Evolutionary conservation across 2,329 filamentous ascomycete genomes (phyloP).

Genomic region (Didymella lethalis): DNA sequence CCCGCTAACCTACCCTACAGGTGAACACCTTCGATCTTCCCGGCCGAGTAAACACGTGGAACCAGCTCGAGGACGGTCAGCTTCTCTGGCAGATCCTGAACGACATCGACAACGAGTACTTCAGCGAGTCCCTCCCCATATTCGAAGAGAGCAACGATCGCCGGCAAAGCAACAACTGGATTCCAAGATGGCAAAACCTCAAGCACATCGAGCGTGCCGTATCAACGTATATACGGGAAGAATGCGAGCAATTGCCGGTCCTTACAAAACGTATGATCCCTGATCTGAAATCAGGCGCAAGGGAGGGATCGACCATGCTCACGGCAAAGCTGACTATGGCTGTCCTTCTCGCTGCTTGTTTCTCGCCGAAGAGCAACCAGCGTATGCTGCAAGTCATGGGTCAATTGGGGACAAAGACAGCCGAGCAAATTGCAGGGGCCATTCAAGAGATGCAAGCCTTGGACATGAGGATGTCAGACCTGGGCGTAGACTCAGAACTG

Average conservation of each 20-base stretch:
- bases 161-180: constrained; percentile 58
- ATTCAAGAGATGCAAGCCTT: constrained; percentile 52
- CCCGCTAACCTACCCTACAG: constrained; percentile 32
- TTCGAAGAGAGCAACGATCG: constrained; percentile 52
- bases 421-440: constrained; percentile 50
- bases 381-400: constrained; percentile 55
- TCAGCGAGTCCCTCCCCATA: constrained; percentile 57
- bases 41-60: constrained; percentile 50
- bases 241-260: constrained; percentile 52
- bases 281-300: constrained; percentile 59
- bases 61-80: constrained; percentile 57
- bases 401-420: constrained; percentile 48
- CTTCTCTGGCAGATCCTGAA: constrained; percentile 58
- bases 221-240: constrained; percentile 59
- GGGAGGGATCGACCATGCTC: constrained; percentile 54
- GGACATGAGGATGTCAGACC: constrained; percentile 46
- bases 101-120: constrained; percentile 59
- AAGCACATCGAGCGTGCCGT: constrained; percentile 60
- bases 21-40: constrained; percentile 56
- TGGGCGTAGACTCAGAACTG: constrained; percentile 47
- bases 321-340: constrained; percentile 57
- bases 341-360: constrained; percentile 58
- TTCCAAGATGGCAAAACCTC: constrained; percentile 61
- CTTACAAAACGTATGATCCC: constrained; percentile 53
- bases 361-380: constrained; percentile 57